Conservation (phyloP, 805 yeast genomes). For the Candida wancherniae region DNA sequence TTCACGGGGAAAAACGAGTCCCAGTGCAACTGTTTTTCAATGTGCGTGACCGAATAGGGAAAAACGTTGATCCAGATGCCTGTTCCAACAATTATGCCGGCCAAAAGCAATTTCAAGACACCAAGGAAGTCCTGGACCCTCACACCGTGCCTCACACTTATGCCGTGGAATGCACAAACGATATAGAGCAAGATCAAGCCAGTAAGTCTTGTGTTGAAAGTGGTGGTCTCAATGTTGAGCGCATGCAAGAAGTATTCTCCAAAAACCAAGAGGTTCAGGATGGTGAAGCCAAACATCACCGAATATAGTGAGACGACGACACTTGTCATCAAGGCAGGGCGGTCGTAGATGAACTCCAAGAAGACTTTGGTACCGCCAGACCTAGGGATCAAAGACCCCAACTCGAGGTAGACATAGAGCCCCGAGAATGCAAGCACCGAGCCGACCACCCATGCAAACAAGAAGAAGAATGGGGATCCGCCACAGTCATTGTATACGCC, state of each 20-base stretch:
- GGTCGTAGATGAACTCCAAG: conserved; percentile 59
- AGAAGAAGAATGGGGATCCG: conserved; percentile 57
- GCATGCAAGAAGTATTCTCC: conserved; percentile 54
- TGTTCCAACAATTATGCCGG: conserved; percentile 50
- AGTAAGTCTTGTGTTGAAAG: conserved; percentile 30
- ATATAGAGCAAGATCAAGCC: conserved; percentile 26
- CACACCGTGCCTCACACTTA: conserved; percentile 57
- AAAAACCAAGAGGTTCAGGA: conserved; percentile 55
- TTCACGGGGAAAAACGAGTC: conserved; percentile 28
- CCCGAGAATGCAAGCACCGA: conserved; percentile 64
- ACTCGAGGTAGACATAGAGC: conserved; percentile 58
- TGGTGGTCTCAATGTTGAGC: conserved; percentile 36
- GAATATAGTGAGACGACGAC: conserved; percentile 47
- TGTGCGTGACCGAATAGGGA: conserved; percentile 43
- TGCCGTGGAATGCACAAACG: conserved; percentile 46
- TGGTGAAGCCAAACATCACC: conserved; percentile 50
- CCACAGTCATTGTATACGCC: conserved; percentile 65
- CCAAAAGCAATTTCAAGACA: conserved; percentile 49
- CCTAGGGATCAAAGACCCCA: conserved; percentile 67
- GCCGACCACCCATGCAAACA: conserved; percentile 59
- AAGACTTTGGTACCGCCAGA: conserved; percentile 77
- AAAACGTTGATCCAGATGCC: conserved; percentile 54
- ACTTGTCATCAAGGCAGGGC: conserved; percentile 52
- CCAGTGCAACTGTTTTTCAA: conserved; percentile 38
- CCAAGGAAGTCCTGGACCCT: conserved; percentile 61